These are phyloP conservation scores for Prunella vulgaris DNA, from an alignment of 257 asterid species.

Conservation along the genomic window DNA sequence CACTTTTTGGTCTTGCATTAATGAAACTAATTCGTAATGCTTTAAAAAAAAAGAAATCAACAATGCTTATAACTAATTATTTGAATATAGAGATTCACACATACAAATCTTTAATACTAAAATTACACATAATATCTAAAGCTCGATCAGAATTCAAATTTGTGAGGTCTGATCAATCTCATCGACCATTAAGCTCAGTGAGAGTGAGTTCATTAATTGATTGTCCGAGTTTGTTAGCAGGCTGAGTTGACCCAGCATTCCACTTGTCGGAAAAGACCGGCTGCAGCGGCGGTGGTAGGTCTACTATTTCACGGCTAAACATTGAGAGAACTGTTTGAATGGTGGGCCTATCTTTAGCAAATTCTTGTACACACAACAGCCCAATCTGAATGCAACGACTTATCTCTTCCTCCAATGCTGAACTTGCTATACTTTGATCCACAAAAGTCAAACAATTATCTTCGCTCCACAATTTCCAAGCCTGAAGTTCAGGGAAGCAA, in stretches of 20 bases:
- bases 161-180: background rate
- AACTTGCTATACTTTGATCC: background rate
- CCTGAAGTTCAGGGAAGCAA: background rate
- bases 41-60: no score
- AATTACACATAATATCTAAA: no score
- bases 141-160: background rate
- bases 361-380: conserved; percentile 10
- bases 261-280: conserved; percentile 3
- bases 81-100: no score
- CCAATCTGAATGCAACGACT: background rate
- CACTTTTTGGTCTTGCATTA: no score
- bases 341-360: background rate
- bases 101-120: no score
- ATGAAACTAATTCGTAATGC: no score
- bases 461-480: conserved; percentile 15
- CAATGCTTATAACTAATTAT: no score
- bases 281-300: background rate
- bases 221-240: background rate
- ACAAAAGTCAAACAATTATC: background rate
- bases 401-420: background rate
- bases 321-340: conserved; percentile 9
- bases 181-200: background rate
- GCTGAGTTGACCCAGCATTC: background rate
- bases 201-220: background rate
- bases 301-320: conserved; percentile 5